phyloP scores from a whole-genome alignment of 805 yeast genomes.

The Teunomyces panamensis region DNA sequence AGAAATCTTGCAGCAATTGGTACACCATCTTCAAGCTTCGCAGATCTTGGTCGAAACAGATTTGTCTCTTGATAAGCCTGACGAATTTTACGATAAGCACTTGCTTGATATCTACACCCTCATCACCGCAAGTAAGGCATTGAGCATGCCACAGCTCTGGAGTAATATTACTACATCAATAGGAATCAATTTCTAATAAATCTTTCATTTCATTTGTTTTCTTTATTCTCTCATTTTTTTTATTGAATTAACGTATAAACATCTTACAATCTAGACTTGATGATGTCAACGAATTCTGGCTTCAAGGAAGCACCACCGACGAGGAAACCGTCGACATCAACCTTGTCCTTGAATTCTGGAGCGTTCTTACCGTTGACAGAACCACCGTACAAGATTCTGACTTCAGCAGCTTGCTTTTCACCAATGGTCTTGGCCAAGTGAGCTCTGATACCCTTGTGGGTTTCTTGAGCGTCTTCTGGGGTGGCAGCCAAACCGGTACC shows the following conservation, averaged over 20 bases:
- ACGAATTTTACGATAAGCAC: constrained; percentile 18
- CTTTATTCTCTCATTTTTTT: too few relatives aligned
- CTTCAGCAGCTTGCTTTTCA: constrained; percentile 66
- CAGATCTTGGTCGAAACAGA: constrained; percentile 35
- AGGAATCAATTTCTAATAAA: not conserved
- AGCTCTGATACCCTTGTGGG: constrained; percentile 84
- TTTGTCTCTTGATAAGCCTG: constrained; percentile 25
- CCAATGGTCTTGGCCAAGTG: constrained; percentile 79
- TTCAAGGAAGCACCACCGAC: constrained; percentile 99
- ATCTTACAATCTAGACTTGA: constrained; percentile 79
- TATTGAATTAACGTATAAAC: not conserved
- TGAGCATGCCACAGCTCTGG: constrained; percentile 7
- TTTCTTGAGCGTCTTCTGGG: constrained; percentile 95
- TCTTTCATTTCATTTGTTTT: not conserved
- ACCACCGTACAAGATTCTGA: constrained; percentile 97
- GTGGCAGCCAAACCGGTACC: constrained; percentile 99
- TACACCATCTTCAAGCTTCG: too few relatives aligned
- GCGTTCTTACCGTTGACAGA: constrained; percentile 96
- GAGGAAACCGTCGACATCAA: constrained; percentile 95
- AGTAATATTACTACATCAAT: constrained; percentile 1
- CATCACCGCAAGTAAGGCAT: constrained; percentile 10
- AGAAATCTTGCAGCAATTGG: too few relatives aligned
- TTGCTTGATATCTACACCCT: constrained; percentile 19
- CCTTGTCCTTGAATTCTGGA: constrained; percentile 82
- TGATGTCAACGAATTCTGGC: constrained; percentile 95